Evolutionary conservation across 2,329 filamentous ascomycete species (phyloP).

Genomic region (Scleromitrula shiraiana): DNA sequence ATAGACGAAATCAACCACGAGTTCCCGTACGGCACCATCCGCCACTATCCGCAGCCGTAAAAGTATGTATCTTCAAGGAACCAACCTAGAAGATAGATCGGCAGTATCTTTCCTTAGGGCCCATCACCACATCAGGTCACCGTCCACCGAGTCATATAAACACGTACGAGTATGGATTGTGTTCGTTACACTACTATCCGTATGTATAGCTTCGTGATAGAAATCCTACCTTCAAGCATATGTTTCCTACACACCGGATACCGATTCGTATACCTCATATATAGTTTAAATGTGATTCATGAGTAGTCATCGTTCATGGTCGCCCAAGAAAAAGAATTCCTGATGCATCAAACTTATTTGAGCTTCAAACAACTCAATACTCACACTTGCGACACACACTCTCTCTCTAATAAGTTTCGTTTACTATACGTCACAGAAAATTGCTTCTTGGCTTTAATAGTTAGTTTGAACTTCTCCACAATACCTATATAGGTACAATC

Average conservation of each 20-base stretch:
- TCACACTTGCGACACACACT: neutral
- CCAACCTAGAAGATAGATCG: constrained; percentile 1
- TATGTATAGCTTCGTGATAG: neutral
- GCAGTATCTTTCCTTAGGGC: neutral
- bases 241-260: neutral
- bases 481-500: neutral
- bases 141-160: neutral
- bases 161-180: neutral
- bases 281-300: neutral
- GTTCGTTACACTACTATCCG: neutral
- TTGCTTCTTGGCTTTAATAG: neutral
- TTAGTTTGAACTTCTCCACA: constrained; percentile 2
- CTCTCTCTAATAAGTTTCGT: no score
- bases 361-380: neutral
- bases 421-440: neutral
- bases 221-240: neutral
- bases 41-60: neutral
- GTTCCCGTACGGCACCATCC: constrained; percentile 9
- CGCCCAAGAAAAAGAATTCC: neutral
- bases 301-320: neutral
- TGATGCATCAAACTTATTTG: neutral
- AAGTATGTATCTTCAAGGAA: constrained; percentile 3
- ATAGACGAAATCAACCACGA: constrained; percentile 13
- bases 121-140: constrained; percentile 5
- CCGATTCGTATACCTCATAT: neutral